Percentiles rank a stretch among this genome's conserved stretches.
phyloP scores from a whole-genome alignment of 768 basidiomycete species.

The Paxillus involutus region DNA sequence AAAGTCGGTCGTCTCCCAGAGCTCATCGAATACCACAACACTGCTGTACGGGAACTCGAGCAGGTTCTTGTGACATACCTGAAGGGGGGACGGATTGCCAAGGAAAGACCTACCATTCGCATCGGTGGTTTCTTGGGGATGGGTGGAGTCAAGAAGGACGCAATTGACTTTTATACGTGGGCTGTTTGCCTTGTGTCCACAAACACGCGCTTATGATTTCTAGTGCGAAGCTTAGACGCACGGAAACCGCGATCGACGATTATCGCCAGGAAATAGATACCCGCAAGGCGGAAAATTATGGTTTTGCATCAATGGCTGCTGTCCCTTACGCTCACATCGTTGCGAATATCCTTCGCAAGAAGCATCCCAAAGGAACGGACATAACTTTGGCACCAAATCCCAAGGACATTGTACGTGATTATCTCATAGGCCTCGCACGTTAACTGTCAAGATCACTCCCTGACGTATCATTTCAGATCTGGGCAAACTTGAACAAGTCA shows the following conservation, averaged over 20 bases:
- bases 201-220: conserved; percentile 6
- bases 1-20: conserved; percentile 87
- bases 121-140: conserved; percentile 80
- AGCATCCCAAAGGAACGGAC: conserved; percentile 70
- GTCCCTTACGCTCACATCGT: conserved; percentile 88
- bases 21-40: conserved; percentile 88
- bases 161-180: conserved; percentile 92
- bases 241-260: conserved; percentile 72
- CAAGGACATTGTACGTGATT: conserved; percentile 71
- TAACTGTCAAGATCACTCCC: not conserved
- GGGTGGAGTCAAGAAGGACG: conserved; percentile 84
- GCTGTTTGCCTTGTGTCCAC: conserved; percentile 28
- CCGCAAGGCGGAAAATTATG: conserved; percentile 84
- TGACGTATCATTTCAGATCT: conserved; percentile 52
- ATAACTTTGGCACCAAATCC: conserved; percentile 84
- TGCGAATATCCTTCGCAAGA: conserved; percentile 64
- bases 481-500: conserved; percentile 84
- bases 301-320: conserved; percentile 88
- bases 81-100: conserved; percentile 75
- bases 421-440: not conserved
- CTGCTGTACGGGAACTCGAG: conserved; percentile 93
- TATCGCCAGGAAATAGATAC: conserved; percentile 70
- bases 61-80: conserved; percentile 86
- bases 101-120: conserved; percentile 78
- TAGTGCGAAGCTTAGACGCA: conserved; percentile 50